A percentile compares a stretch with the other conserved stretches of the same genome.
phyloP scores from a whole-genome alignment of 495 filamentous ascomycete species.

The Hypoxylon intermedium region DNA sequence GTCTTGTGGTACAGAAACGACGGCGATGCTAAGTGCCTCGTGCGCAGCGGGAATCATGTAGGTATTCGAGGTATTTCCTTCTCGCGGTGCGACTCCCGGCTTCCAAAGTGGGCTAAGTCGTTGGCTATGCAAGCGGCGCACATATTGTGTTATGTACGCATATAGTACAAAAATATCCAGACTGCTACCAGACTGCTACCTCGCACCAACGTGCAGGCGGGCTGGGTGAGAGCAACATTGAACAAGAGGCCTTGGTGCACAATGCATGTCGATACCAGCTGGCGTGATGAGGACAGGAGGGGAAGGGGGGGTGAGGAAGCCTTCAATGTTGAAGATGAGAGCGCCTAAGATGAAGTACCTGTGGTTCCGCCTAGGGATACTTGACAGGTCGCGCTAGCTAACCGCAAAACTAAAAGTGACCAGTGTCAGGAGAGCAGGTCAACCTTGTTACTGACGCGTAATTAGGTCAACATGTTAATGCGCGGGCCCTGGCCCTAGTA shows the following conservation, averaged over 20 bases:
- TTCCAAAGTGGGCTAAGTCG: constrained; percentile 25
- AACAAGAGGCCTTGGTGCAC: constrained; percentile 4
- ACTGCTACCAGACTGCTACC: background rate
- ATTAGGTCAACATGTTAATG: constrained; percentile 34
- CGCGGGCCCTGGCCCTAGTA: constrained; percentile 14
- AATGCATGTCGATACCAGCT: constrained; percentile 30
- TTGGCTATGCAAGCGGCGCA: background rate
- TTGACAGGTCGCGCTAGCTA: constrained; percentile 15
- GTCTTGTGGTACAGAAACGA: constrained; percentile 28
- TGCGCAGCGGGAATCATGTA: constrained; percentile 5
- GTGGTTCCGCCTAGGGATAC: constrained; percentile 25
- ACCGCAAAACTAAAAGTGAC: constrained; percentile 25
- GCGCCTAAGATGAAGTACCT: constrained; percentile 33
- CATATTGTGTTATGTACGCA: constrained; percentile 3
- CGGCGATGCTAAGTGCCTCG: constrained; percentile 17
- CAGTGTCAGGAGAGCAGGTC: constrained; percentile 20
- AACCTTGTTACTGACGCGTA: constrained; percentile 29
- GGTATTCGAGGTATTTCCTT: constrained; percentile 7
- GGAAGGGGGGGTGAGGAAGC: constrained; percentile 18
- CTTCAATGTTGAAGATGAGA: background rate
- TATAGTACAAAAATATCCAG: constrained; percentile 8
- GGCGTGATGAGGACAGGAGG: constrained; percentile 14
- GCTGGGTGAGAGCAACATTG: constrained; percentile 19
- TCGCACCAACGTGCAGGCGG: constrained; percentile 26
- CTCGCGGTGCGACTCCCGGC: constrained; percentile 35